Conservation (phyloP, 129 eudicot genomes). For the Saposhnikovia divaricata region DNA sequence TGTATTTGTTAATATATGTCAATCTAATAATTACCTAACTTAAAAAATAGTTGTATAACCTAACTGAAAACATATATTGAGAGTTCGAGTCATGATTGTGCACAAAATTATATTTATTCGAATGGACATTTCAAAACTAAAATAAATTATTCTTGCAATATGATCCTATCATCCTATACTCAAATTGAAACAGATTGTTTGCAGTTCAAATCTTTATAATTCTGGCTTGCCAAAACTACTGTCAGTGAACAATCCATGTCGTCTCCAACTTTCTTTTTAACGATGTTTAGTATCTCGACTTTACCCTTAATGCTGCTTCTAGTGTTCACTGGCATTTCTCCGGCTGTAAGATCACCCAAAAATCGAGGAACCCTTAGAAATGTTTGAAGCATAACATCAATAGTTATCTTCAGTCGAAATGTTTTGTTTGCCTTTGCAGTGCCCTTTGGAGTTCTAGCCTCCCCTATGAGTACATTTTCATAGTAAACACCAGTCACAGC, state of each 20-base stretch:
- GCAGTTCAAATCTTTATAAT: constrained; percentile 2
- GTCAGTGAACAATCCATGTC: constrained; percentile 14
- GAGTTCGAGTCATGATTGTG: neutral
- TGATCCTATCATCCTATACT: neutral
- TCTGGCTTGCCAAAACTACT: neutral
- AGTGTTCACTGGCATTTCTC: constrained; percentile 9
- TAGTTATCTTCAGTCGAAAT: neutral
- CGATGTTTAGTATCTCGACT: constrained; percentile 10
- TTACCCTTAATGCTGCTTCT: constrained; percentile 12
- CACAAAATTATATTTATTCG: neutral
- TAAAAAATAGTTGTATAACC: too few species aligned
- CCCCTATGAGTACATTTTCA: constrained; percentile 1
- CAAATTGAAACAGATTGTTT: constrained; percentile 1
- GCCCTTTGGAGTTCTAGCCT: constrained; percentile 5
- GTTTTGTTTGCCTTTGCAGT: constrained; percentile 17
- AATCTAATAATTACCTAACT: too few species aligned
- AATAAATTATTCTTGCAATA: neutral
- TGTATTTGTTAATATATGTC: too few species aligned
- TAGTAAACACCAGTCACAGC: constrained; percentile 6
- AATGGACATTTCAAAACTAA: neutral
- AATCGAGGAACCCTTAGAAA: constrained; percentile 2
- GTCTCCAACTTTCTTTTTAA: constrained; percentile 5
- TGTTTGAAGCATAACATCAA: constrained; percentile 11
- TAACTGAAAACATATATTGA: neutral
- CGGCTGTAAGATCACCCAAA: constrained; percentile 6